Conservation (phyloP, 306 rosid genomes). For the Nissolia schottii region DNA sequence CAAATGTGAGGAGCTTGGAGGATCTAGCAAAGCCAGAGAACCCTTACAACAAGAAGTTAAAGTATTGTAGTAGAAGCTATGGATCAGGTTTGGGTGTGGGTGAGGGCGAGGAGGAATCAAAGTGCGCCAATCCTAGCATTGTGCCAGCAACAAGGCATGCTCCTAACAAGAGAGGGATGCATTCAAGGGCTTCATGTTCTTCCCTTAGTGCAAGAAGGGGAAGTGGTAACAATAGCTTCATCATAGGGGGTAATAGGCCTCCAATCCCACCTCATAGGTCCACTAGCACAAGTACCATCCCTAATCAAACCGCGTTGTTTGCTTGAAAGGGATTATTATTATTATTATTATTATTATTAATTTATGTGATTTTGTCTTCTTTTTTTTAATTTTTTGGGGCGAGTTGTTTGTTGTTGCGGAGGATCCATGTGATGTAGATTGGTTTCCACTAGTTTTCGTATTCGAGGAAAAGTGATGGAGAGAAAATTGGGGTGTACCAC, state of each 20-base stretch:
- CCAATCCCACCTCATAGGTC: slow-evolving; percentile 38
- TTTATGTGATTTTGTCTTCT: background rate
- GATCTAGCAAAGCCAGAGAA: slow-evolving; percentile 49
- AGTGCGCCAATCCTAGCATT: background rate
- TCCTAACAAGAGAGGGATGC: slow-evolving; percentile 20
- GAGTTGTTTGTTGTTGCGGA: background rate
- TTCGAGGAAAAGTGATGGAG: background rate
- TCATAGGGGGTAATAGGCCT: slow-evolving; percentile 23
- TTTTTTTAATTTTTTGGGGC: no score
- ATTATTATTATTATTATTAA: background rate
- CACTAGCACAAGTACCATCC: slow-evolving; percentile 5
- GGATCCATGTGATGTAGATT: background rate
- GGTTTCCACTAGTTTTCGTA: background rate
- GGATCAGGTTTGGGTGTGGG: slow-evolving; percentile 15
- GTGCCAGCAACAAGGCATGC: slow-evolving; percentile 4
- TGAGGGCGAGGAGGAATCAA: background rate
- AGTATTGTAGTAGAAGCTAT: slow-evolving; percentile 36
- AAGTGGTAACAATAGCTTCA: background rate
- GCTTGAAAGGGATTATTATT: slow-evolving; percentile 16
- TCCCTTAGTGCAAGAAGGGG: slow-evolving; percentile 22
- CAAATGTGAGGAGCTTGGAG: slow-evolving; percentile 39
- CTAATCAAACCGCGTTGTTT: slow-evolving; percentile 28
- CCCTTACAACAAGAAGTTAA: slow-evolving; percentile 36
- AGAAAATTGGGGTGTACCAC: background rate
- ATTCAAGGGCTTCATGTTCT: slow-evolving; percentile 33